Conservation (phyloP, 371 early-diverging fungal species). For the Actinomucor elegans region DNA sequence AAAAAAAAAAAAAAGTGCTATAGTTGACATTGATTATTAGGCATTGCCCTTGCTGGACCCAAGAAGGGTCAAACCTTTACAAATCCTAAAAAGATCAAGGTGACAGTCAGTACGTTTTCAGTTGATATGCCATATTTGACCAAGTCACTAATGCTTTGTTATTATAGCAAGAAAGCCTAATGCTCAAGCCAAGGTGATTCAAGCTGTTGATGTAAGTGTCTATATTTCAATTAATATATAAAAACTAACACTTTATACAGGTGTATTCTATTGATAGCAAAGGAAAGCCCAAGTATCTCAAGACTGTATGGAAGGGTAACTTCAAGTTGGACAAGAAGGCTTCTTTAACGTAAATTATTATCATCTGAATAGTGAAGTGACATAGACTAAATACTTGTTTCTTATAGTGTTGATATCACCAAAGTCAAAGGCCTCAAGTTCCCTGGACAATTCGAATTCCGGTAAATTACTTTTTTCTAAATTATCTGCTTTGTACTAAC, state of each 20-base stretch:
- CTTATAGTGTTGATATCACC: slow-evolving; percentile 41
- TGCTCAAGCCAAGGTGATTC: slow-evolving; percentile 40
- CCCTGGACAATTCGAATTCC: slow-evolving; percentile 51
- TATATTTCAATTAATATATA: not conserved
- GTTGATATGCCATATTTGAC: not conserved
- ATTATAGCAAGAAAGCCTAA: slow-evolving; percentile 40
- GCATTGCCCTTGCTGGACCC: slow-evolving; percentile 36
- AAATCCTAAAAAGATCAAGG: slow-evolving; percentile 37
- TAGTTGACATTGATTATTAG: no score
- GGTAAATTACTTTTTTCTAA: slow-evolving; percentile 25
- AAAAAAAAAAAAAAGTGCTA: no score
- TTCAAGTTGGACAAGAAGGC: slow-evolving; percentile 43
- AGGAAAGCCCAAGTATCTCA: slow-evolving; percentile 39
- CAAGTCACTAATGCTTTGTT: not conserved
- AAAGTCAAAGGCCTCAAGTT: slow-evolving; percentile 35
- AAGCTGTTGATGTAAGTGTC: slow-evolving; percentile 43
- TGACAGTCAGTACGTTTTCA: slow-evolving; percentile 45
- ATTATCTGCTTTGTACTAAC: slow-evolving; percentile 3
- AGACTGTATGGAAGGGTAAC: slow-evolving; percentile 43
- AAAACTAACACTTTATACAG: slow-evolving; percentile 15
- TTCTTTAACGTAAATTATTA: slow-evolving; percentile 38
- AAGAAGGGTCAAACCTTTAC: slow-evolving; percentile 33
- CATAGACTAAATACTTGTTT: not conserved
- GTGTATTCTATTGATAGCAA: slow-evolving; percentile 37
- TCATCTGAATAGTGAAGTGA: no score